phyloP scores from a whole-genome alignment of 352 stramenopile species.

The Pilasporangium apinafurcum region DNA sequence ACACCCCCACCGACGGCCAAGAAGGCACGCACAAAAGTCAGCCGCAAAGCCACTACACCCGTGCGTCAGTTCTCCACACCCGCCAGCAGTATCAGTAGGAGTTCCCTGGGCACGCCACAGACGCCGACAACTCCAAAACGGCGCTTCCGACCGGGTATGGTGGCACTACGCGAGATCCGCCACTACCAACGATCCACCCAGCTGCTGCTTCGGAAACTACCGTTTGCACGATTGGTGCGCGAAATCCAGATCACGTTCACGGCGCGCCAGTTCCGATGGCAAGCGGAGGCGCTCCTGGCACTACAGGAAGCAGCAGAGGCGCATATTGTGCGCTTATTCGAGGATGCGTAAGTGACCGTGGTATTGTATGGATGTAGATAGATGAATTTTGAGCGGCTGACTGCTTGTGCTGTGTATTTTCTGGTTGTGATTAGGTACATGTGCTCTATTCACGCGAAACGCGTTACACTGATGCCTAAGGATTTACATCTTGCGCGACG shows the following conservation, averaged over 20 bases:
- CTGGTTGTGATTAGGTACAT: slow-evolving; percentile 77
- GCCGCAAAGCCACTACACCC: slow-evolving; percentile 7
- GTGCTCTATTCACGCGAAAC: slow-evolving; percentile 94
- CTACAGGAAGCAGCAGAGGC: slow-evolving; percentile 92
- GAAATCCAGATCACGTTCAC: slow-evolving; percentile 90
- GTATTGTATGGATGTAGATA: background rate
- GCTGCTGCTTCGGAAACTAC: slow-evolving; percentile 94
- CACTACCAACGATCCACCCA: slow-evolving; percentile 94
- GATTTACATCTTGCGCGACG: slow-evolving; percentile 92
- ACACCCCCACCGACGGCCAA: slow-evolving; percentile 6
- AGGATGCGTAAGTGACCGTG: slow-evolving; percentile 77
- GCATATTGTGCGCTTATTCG: slow-evolving; percentile 94
- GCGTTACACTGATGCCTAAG: slow-evolving; percentile 94
- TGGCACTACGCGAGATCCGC: slow-evolving; percentile 94
- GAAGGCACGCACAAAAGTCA: slow-evolving; percentile 8
- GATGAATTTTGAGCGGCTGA: no score
- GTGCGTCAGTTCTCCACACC: background rate
- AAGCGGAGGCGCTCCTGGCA: slow-evolving; percentile 89
- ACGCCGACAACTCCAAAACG: slow-evolving; percentile 24
- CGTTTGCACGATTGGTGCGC: slow-evolving; percentile 94
- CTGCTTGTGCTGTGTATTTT: background rate
- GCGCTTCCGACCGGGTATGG: slow-evolving; percentile 57
- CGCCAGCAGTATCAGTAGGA: background rate
- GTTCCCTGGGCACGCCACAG: background rate
- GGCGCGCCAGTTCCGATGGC: slow-evolving; percentile 81